Base-by-base conservation (phyloP, 1,284 basidiomycete species). In the Mycosarcoma maydis region DNA sequence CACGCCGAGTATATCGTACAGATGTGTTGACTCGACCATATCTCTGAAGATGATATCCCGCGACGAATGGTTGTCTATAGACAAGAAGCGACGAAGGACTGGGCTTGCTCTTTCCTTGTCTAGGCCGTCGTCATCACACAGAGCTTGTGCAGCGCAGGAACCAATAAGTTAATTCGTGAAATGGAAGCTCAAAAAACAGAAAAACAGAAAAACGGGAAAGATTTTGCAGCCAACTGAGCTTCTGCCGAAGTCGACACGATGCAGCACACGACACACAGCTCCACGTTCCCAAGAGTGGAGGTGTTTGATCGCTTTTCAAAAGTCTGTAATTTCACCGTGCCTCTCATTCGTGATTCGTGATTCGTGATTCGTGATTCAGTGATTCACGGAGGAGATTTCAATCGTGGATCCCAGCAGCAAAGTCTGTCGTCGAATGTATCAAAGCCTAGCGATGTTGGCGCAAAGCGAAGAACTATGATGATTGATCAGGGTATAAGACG, bases 1-100 rank as follows among this genome's bases (percentile, higher is more conserved):
- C 37, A 95, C 73, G 3, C 86, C 88, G 1, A 97, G 85, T 0
- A 92, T 24, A 27, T 76, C 75, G 60, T 76, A 76, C 22, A 76
- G 64, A 27, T 65, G 65, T 22, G 69, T 73, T 11, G 73, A 74
- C 37, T 67, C 64, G 33, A 68, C 64, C 69, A 72, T 72, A 32
- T 16, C 19, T 20, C 6, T 8, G 32, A 34, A n/a, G n/a, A n/a
- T n/a, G n/a, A n/a, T n/a, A 33, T 46, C n/a, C 7, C 30, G 23
- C n/a, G 17, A 11, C 19, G 24, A 13, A 0, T 9, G 3, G 39
- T 24, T 13, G 38, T 16, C 7, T 40, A 10, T 30, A 13, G 16
- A 20, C 2, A n/a, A 16, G 10, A 34, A 34, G 17, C 8, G 9
- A 37, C 17, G 36, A 37, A 37, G 19, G 8, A 19, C n/a, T n/a